Evolutionary conservation across 805 yeast genomes (phyloP).

Genomic region (Brettanomyces custersianus): DNA sequence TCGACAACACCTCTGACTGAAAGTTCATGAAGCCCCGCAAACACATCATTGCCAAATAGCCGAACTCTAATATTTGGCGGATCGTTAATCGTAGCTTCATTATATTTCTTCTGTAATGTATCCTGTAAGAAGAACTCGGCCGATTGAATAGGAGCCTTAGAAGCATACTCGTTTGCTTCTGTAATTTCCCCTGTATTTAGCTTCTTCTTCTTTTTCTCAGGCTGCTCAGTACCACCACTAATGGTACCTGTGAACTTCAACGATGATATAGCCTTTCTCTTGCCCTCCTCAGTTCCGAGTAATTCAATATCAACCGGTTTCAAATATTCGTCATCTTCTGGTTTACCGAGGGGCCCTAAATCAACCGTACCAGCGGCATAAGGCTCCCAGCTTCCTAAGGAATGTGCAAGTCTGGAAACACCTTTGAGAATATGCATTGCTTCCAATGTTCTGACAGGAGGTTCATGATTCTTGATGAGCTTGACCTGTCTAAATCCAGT

Average conservation of each 20-base stretch:
- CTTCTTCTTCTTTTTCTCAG: slow-evolving; percentile 22
- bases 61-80: slow-evolving; percentile 21
- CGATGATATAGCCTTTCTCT: slow-evolving; percentile 37
- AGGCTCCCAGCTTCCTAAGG: slow-evolving; percentile 65
- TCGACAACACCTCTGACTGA: slow-evolving; percentile 41
- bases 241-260: slow-evolving; percentile 53
- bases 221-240: slow-evolving; percentile 27
- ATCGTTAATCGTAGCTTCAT: slow-evolving; percentile 15
- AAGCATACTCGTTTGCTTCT: slow-evolving; percentile 31
- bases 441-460: slow-evolving; percentile 38
- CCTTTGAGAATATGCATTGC: slow-evolving; percentile 54
- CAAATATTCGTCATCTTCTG: slow-evolving; percentile 32
- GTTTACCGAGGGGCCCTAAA: slow-evolving; percentile 47
- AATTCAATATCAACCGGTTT: slow-evolving; percentile 17
- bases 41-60: slow-evolving; percentile 61
- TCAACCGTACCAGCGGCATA: slow-evolving; percentile 66
- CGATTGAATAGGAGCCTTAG: slow-evolving; percentile 50
- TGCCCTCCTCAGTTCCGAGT: slow-evolving; percentile 6
- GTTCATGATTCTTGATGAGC: slow-evolving; percentile 26
- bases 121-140: slow-evolving; percentile 37
- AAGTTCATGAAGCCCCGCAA: slow-evolving; percentile 70
- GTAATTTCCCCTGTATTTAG: slow-evolving; percentile 5
- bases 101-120: slow-evolving; percentile 4
- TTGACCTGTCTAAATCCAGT: slow-evolving; percentile 33
- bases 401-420: slow-evolving; percentile 47